These are phyloP conservation scores for Begonia masoniana DNA, from an alignment of 306 rosid species.

Conservation along the genomic window DNA sequence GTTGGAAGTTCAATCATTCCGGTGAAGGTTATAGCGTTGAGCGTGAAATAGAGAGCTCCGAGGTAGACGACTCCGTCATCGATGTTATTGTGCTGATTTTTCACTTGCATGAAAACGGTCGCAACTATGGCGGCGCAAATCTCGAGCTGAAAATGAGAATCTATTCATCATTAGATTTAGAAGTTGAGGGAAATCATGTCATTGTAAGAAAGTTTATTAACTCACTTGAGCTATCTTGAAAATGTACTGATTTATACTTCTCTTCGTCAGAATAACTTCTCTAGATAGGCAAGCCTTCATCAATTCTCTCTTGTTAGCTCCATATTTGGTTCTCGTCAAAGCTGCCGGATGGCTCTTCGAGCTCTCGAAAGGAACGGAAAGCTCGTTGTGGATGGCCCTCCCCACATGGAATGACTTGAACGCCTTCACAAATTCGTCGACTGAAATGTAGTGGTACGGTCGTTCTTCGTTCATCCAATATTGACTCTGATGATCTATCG, in stretches of 20 bases:
- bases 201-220: too few species aligned
- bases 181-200: too few species aligned
- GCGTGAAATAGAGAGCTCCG: slow-evolving; percentile 30
- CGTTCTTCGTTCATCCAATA: slow-evolving; percentile 23
- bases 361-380: slow-evolving; percentile 28
- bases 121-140: slow-evolving; percentile 16
- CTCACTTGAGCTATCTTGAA: slow-evolving; percentile 33
- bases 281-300: slow-evolving; percentile 33
- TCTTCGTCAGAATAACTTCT: slow-evolving; percentile 28
- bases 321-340: slow-evolving; percentile 26
- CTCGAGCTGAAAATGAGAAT: slow-evolving; percentile 18
- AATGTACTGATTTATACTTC: slow-evolving; percentile 27
- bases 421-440: slow-evolving; percentile 25
- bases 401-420: slow-evolving; percentile 32
- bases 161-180: too few species aligned
- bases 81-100: slow-evolving; percentile 14
- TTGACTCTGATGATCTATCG: slow-evolving; percentile 33
- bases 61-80: slow-evolving; percentile 27
- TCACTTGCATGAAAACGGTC: slow-evolving; percentile 26
- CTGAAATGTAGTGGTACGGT: slow-evolving; percentile 14
- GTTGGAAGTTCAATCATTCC: slow-evolving; percentile 34
- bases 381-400: slow-evolving; percentile 24
- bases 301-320: slow-evolving; percentile 29
- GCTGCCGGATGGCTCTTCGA: slow-evolving; percentile 29
- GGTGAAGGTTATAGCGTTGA: slow-evolving; percentile 23